These are phyloP conservation scores for Rhinocladiella mackenziei DNA, from an alignment of 2,329 filamentous ascomycete species.

Conservation along the genomic window DNA sequence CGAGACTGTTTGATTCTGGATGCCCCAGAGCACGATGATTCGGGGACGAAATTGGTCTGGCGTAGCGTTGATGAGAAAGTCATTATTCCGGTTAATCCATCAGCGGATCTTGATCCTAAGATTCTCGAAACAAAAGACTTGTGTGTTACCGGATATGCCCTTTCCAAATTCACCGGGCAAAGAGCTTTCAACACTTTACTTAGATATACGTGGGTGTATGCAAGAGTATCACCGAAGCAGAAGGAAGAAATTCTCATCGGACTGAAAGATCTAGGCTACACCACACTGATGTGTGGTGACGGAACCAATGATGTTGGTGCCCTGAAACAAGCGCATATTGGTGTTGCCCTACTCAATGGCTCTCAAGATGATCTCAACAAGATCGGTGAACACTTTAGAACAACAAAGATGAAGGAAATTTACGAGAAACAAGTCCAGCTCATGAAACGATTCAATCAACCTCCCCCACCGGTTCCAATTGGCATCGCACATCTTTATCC, in stretches of 20 bases:
- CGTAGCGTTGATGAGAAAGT: slow-evolving; percentile 88
- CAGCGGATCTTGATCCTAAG: slow-evolving; percentile 71
- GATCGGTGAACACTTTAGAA: slow-evolving; percentile 89
- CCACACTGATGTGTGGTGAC: slow-evolving; percentile 97
- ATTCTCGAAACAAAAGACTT: slow-evolving; percentile 85
- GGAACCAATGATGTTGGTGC: slow-evolving; percentile 98
- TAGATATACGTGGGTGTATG: slow-evolving; percentile 93
- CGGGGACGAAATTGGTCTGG: slow-evolving; percentile 82
- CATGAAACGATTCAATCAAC: slow-evolving; percentile 94
- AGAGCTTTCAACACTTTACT: slow-evolving; percentile 71
- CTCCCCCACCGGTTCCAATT: slow-evolving; percentile 82
- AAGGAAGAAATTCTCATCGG: slow-evolving; percentile 98
- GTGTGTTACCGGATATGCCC: slow-evolving; percentile 90
- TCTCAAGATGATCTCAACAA: slow-evolving; percentile 84
- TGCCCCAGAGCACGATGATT: slow-evolving; percentile 82
- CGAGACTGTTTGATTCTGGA: slow-evolving; percentile 92
- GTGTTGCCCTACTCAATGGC: slow-evolving; percentile 91
- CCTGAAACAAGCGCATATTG: slow-evolving; percentile 95
- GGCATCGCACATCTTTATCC: slow-evolving; percentile 93
- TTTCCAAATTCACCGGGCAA: slow-evolving; percentile 82
- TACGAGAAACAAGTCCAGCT: slow-evolving; percentile 93
- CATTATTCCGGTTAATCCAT: slow-evolving; percentile 79
- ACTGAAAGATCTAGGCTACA: slow-evolving; percentile 94
- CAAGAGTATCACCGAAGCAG: slow-evolving; percentile 95
- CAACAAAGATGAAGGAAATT: slow-evolving; percentile 96